A percentile compares a stretch with the other conserved stretches of the same genome.
These are phyloP conservation scores for Teunomyces lycoperdinae DNA, from an alignment of 805 yeast genomes.

Conservation along the genomic window DNA sequence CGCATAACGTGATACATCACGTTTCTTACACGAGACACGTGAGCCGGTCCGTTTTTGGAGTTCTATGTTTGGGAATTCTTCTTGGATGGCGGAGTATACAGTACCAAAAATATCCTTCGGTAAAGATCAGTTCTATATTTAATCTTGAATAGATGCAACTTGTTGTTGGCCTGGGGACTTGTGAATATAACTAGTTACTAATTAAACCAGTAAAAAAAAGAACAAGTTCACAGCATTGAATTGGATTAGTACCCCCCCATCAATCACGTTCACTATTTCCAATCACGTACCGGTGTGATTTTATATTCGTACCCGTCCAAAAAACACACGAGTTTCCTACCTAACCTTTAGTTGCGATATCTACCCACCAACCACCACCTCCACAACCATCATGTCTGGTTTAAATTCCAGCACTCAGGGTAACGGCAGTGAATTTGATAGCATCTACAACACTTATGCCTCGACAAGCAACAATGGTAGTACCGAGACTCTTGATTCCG, in stretches of 20 bases:
- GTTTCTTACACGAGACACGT: not conserved
- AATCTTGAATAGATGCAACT: not conserved
- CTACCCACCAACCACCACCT: not conserved
- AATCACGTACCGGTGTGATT: not conserved
- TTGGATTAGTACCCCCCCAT: not conserved
- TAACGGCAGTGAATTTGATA: constrained; percentile 19
- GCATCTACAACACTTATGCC: constrained; percentile 20
- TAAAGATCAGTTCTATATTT: not conserved
- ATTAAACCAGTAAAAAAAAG: not conserved
- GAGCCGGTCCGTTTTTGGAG: constrained; percentile 1
- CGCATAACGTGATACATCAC: not conserved
- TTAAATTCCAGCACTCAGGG: not conserved
- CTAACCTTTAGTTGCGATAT: not conserved
- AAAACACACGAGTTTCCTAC: not conserved
- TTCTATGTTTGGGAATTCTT: not conserved
- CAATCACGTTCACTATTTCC: not conserved
- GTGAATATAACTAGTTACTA: not conserved
- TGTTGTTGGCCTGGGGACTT: not conserved
- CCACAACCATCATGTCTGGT: not conserved
- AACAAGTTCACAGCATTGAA: not conserved
- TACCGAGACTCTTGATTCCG: constrained; percentile 28
- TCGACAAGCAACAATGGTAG: constrained; percentile 12
- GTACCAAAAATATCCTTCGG: not conserved
- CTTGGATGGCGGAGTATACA: constrained; percentile 4
- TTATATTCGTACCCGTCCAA: not conserved